Base-by-base conservation (phyloP, 2,329 filamentous ascomycete species). In the Penicillium sp. region DNA sequence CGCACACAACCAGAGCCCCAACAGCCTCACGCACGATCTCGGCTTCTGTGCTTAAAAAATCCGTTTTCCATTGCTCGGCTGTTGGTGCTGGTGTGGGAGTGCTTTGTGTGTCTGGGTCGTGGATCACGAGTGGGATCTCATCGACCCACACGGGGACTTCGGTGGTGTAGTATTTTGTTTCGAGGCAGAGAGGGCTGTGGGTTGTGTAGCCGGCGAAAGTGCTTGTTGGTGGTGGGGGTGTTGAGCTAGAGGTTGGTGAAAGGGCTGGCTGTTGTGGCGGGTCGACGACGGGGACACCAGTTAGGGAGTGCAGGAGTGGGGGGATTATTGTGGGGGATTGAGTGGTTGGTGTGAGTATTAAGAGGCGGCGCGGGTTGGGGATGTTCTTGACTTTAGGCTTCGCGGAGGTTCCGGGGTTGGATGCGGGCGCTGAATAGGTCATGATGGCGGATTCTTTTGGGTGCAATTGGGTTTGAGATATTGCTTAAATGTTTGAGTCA, bases 61-160 rank as follows among this genome's bases (percentile, higher is more conserved):
- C 73, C 0, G 63, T 63, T 46, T 70, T 71, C 78, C 78, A 80
- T 65, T 70, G 63, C 6, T 46, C 19, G 27, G 64, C 51, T 7
- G 62, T 54, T 21, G 61, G 58, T 7, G 61, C 52, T 21, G 62
- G 57, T 21, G 51, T 48, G 38, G 40, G 1, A 5, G 39, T 25
- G 15, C 59, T 46, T 53, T 64, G 21, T 27, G 50, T 51, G 31
- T 39, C n/a, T 25, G 9, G 29, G 13, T 23, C 41, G 11, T 21
- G 50, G 1, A 50, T 41, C 4, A 31, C 38, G 15, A 71, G 55
- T 1, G 76, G 74, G 13, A 79, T 69, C 61, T 79, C 77, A 51
- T 80, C 78, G 21, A 79, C 77, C 78, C 78, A 80, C 44, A 80
- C 70, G 16, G 73, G 75, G 23, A 80, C 67, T 16, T 79, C 74